These are phyloP conservation scores for Fraxinus dipetala DNA, from an alignment of 305 asterid genomes.

Conservation along the genomic window DNA sequence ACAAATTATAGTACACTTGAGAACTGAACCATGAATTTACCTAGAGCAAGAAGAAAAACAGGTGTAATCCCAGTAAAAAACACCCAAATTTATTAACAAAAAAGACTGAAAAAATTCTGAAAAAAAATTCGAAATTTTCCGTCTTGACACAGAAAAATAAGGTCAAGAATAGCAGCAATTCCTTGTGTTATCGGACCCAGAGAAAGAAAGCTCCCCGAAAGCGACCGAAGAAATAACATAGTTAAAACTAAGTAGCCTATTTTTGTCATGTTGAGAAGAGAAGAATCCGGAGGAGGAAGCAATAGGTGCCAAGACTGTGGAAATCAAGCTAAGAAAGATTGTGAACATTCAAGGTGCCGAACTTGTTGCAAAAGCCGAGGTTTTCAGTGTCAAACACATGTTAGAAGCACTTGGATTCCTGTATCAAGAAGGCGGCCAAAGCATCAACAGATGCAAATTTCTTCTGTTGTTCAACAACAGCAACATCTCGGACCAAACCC, in stretches of 20 bases:
- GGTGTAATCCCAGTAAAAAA: background rate
- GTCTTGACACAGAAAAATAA: background rate
- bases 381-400: slow-evolving; percentile 72
- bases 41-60: slow-evolving; percentile 8
- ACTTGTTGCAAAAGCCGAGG: slow-evolving; percentile 80
- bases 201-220: slow-evolving; percentile 3
- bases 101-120: background rate
- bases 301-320: slow-evolving; percentile 81
- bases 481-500: slow-evolving; percentile 44
- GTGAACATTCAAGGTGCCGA: slow-evolving; percentile 59
- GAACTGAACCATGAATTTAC: slow-evolving; percentile 33
- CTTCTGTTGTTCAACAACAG: slow-evolving; percentile 29
- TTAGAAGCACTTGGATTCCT: slow-evolving; percentile 85
- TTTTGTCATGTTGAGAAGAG: slow-evolving; percentile 32
- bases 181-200: background rate
- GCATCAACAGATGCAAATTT: slow-evolving; percentile 37
- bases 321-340: slow-evolving; percentile 75
- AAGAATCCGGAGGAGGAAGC: slow-evolving; percentile 21
- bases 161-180: slow-evolving; percentile 5
- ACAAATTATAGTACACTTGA: slow-evolving; percentile 31
- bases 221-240: background rate
- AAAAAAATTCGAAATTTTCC: background rate
- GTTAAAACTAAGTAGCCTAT: background rate
- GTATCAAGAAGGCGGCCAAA: slow-evolving; percentile 51
- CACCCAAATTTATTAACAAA: slow-evolving; percentile 5